Conservation (phyloP, 2,329 filamentous ascomycete species). For the Aspergillus luchuensis region DNA sequence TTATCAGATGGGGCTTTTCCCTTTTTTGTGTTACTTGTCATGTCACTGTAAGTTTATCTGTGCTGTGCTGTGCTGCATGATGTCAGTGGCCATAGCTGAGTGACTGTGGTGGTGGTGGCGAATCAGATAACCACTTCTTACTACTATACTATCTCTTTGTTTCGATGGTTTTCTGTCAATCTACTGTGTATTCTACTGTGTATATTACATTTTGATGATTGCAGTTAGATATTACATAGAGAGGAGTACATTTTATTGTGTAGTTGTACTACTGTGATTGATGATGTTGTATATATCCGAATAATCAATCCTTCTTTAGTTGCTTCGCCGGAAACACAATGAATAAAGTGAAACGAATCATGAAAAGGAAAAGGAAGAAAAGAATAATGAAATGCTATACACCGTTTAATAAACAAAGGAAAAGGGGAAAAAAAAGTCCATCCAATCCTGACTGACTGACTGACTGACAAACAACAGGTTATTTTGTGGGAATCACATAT, state of each 20-base stretch:
- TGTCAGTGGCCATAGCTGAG: background rate
- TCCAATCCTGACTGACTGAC: too few species aligned
- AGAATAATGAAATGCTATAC: conserved; percentile 1
- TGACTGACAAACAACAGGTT: too few species aligned
- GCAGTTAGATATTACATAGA: too few species aligned
- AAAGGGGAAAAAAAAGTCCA: background rate
- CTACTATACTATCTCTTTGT: background rate
- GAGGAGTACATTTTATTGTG: too few species aligned
- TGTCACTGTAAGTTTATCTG: background rate
- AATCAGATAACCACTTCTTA: background rate
- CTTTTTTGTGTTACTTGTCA: background rate
- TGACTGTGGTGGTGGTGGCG: background rate
- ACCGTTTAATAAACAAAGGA: background rate
- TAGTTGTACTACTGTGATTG: background rate
- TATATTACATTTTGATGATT: too few species aligned
- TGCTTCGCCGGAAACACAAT: background rate
- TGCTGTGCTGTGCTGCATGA: background rate
- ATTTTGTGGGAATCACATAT: background rate
- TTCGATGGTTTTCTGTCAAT: background rate
- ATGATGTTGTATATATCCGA: background rate
- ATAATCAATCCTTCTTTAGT: background rate
- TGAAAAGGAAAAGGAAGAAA: background rate
- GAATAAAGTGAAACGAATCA: too few species aligned
- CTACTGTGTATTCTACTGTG: too few species aligned
- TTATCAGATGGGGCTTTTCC: background rate